A percentile compares a stretch with the other conserved stretches of the same genome.
Conservation (phyloP, 176 grass and related monocot species). For the Alloteropsis semialata region DNA sequence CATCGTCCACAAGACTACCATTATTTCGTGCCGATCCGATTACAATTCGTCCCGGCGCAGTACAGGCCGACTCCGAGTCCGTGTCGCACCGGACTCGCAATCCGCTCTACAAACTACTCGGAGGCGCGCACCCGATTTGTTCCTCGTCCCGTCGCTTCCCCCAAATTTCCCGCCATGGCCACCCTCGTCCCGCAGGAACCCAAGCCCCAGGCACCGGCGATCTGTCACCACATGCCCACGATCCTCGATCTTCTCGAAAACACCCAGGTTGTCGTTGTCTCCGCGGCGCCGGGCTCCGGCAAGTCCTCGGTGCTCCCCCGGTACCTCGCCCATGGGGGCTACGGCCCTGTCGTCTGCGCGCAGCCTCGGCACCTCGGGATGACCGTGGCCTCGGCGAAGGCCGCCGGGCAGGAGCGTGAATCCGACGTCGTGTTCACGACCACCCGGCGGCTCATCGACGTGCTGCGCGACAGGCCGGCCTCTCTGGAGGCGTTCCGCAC, state of each 20-base stretch:
- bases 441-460: conserved; percentile 14
- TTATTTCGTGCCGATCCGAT: neutral
- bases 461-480: neutral
- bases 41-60: neutral
- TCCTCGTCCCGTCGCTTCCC: neutral
- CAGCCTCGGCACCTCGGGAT: conserved; percentile 24
- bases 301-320: conserved; percentile 21
- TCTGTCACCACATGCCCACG: neutral
- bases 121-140: neutral
- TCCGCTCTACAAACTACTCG: neutral
- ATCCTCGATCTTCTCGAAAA: neutral
- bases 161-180: neutral
- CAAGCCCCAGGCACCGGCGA: neutral
- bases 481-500: neutral
- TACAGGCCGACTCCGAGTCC: neutral
- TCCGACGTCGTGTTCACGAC: conserved; percentile 3
- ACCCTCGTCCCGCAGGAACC: neutral
- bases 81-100: neutral
- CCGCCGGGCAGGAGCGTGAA: neutral
- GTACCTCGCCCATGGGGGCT: neutral
- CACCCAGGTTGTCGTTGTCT: conserved; percentile 4
- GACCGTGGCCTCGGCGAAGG: neutral
- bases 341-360: conserved; percentile 23
- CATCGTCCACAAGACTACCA: neutral
- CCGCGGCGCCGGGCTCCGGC: conserved; percentile 17